phyloP scores from a whole-genome alignment of 2,329 filamentous ascomycete genomes.

The Malbranchea zuffiana region DNA sequence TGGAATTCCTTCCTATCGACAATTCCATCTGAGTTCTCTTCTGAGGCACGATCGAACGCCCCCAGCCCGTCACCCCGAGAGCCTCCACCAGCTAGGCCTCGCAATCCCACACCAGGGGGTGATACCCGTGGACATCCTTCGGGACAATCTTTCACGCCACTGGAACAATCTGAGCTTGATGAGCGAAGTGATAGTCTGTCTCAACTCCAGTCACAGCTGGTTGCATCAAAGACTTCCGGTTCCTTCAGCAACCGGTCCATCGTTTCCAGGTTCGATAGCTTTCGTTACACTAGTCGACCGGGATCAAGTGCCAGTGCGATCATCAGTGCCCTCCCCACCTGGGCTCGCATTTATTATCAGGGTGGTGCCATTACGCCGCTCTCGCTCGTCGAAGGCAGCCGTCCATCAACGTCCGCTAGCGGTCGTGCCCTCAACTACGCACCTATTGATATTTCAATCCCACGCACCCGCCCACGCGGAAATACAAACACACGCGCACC shows the following conservation, averaged over 20 bases:
- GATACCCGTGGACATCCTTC: constrained; percentile 16
- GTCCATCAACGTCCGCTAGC: constrained; percentile 25
- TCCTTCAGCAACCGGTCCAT: constrained; percentile 34
- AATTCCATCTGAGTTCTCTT: constrained; percentile 35
- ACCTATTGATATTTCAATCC: constrained; percentile 22
- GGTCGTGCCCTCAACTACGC: constrained; percentile 21
- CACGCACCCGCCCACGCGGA: constrained; percentile 20
- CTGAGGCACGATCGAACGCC: constrained; percentile 23
- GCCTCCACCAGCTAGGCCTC: constrained; percentile 11
- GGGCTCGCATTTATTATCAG: constrained; percentile 57
- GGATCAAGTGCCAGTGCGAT: constrained; percentile 38
- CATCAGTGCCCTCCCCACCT: constrained; percentile 36
- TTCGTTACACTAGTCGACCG: constrained; percentile 25
- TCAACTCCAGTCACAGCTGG: constrained; percentile 22
- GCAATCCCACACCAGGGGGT: constrained; percentile 1
- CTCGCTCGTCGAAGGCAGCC: constrained; percentile 26
- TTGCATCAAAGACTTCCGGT: constrained; percentile 23
- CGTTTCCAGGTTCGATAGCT: constrained; percentile 32
- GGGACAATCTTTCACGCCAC: constrained; percentile 25
- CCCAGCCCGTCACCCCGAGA: constrained; percentile 17
- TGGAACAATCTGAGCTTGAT: constrained; percentile 24
- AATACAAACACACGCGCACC: constrained; percentile 14
- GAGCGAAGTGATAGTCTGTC: constrained; percentile 29
- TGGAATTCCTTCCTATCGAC: constrained; percentile 37
- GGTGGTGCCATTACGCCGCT: constrained; percentile 46